These are phyloP conservation scores for Ganoderma multipileum DNA, from an alignment of 1,284 basidiomycete genomes.

Conservation along the genomic window DNA sequence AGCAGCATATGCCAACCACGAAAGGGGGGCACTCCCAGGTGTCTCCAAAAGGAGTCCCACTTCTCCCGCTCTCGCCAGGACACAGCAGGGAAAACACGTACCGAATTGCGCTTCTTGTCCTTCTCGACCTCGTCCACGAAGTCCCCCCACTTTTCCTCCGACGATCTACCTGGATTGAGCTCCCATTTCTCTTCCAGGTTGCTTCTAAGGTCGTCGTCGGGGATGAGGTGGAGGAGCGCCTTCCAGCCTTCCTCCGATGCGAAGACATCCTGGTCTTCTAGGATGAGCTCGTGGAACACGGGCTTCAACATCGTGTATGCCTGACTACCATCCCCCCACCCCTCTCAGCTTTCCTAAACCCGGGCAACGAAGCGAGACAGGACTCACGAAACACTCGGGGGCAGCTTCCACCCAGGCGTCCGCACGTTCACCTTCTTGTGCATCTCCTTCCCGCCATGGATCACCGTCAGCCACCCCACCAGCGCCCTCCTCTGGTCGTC, in stretches of 20 bases:
- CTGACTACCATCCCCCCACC: background rate
- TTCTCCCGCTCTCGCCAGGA: background rate
- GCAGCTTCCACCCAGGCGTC: constrained; percentile 48
- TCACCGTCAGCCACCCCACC: constrained; percentile 87
- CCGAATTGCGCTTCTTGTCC: constrained; percentile 12
- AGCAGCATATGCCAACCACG: no score
- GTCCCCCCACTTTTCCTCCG: constrained; percentile 79
- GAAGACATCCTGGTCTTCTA: constrained; percentile 92
- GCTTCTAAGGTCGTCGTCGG: constrained; percentile 59
- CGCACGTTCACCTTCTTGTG: constrained; percentile 87
- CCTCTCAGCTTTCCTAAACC: background rate
- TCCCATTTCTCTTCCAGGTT: constrained; percentile 70
- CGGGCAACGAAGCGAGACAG: background rate
- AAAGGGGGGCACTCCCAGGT: no score
- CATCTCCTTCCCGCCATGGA: constrained; percentile 86
- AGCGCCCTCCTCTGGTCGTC: constrained; percentile 92
- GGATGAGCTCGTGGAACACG: constrained; percentile 74
- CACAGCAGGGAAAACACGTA: background rate
- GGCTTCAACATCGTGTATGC: constrained; percentile 53
- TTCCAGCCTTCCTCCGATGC: constrained; percentile 75
- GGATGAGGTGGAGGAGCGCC: constrained; percentile 78
- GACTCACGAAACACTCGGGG: constrained; percentile 78
- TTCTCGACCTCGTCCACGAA: constrained; percentile 49
- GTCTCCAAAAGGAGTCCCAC: background rate
- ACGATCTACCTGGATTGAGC: constrained; percentile 57